Conservation (phyloP, 2,329 filamentous ascomycete species). For the Claviceps sp. region DNA sequence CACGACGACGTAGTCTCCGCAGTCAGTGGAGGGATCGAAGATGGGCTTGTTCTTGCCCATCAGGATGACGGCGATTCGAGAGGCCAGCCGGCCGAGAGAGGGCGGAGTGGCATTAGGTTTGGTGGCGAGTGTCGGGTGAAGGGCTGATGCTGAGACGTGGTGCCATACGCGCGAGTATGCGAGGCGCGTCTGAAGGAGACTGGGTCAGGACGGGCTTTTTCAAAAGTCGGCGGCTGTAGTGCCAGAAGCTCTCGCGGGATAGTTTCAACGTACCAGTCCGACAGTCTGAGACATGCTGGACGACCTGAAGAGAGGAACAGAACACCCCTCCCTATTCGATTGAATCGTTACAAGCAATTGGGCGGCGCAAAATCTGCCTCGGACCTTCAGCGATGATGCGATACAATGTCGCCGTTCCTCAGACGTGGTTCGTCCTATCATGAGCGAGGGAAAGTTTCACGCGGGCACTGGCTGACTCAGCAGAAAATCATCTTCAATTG, state of each 20-base stretch:
- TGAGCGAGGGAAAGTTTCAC: neutral
- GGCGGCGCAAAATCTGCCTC: neutral
- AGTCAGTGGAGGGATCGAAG: slow-evolving; percentile 93
- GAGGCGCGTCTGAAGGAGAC: slow-evolving; percentile 59
- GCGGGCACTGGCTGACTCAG: slow-evolving; percentile 2
- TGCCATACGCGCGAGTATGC: slow-evolving; percentile 97
- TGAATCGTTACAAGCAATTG: neutral
- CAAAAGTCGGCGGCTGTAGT: neutral
- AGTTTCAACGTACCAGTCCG: slow-evolving; percentile 46
- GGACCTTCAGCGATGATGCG: neutral
- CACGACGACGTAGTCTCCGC: slow-evolving; percentile 96
- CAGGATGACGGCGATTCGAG: slow-evolving; percentile 70
- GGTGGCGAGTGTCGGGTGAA: slow-evolving; percentile 46
- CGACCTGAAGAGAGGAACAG: slow-evolving; percentile 8
- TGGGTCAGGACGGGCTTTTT: neutral
- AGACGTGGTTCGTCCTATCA: neutral
- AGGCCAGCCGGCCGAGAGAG: slow-evolving; percentile 80
- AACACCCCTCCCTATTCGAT: slow-evolving; percentile 6
- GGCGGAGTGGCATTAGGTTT: slow-evolving; percentile 49
- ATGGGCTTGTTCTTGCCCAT: slow-evolving; percentile 99
- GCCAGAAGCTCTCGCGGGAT: neutral
- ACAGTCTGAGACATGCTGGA: slow-evolving; percentile 63
- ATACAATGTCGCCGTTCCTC: neutral
- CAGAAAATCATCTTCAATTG: neutral
- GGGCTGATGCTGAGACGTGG: slow-evolving; percentile 58